Evolutionary conservation across 116 monocot species (phyloP).

Genomic region (Posidonia oceanica): DNA sequence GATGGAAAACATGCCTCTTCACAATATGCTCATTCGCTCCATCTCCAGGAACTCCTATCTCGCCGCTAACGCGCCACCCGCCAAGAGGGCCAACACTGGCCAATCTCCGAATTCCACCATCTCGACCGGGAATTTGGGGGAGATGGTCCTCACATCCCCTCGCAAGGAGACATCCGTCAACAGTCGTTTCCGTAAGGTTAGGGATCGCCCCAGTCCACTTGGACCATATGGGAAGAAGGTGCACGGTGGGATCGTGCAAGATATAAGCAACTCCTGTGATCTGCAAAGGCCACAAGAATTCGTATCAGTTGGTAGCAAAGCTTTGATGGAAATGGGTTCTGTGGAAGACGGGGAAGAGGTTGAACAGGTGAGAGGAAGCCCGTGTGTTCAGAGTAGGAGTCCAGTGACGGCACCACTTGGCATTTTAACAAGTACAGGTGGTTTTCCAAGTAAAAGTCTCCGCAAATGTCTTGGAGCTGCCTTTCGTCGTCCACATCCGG

Average conservation of each 20-base stretch:
- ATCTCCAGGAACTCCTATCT: constrained; percentile 66
- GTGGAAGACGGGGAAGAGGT: constrained; percentile 99
- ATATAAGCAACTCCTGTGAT: constrained; percentile 55
- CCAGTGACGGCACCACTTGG: constrained; percentile 72
- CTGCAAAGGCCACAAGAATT: constrained; percentile 35
- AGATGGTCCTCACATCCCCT: constrained; percentile 24
- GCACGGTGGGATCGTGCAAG: constrained; percentile 21
- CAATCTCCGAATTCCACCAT: constrained; percentile 45
- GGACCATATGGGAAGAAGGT: constrained; percentile 49
- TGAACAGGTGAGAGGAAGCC: constrained; percentile 69
- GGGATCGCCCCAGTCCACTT: constrained; percentile 55
- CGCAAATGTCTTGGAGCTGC: constrained; percentile 3
- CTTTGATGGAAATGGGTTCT: constrained; percentile 47
- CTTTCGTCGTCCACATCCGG: constrained; percentile 11
- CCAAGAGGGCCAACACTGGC: constrained; percentile 38
- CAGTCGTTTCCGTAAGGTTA: constrained; percentile 28
- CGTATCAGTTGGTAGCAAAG: constrained; percentile 77
- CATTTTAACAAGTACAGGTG: constrained; percentile 17
- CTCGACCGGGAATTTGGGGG: constrained; percentile 27
- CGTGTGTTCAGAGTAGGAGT: constrained; percentile 86
- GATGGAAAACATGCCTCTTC: constrained; percentile 64
- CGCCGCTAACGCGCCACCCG: constrained; percentile 27
- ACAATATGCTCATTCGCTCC: constrained; percentile 63
- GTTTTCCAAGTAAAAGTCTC: constrained; percentile 17
- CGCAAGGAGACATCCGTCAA: constrained; percentile 36